These are phyloP conservation scores for Leccinum fibrillosum DNA, from an alignment of 768 basidiomycete species.

Conservation along the genomic window DNA sequence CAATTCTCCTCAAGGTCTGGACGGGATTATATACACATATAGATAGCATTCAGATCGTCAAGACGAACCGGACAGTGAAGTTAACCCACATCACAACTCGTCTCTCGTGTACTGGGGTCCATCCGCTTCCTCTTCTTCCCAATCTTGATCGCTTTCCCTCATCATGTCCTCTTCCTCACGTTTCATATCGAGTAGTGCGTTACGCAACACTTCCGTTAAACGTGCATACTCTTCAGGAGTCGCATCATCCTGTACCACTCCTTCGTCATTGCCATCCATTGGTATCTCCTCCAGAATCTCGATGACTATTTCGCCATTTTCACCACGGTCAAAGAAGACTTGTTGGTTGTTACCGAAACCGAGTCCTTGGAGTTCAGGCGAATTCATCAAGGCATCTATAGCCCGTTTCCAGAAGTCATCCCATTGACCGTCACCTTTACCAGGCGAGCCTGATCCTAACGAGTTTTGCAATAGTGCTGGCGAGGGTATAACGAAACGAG, in stretches of 20 bases:
- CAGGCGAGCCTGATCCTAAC: slow-evolving; percentile 12
- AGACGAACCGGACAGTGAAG: slow-evolving; percentile 13
- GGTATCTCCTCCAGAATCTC: slow-evolving; percentile 46
- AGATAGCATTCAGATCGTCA: slow-evolving; percentile 16
- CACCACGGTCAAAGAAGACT: slow-evolving; percentile 41
- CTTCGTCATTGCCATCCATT: slow-evolving; percentile 29
- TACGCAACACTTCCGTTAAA: slow-evolving; percentile 49
- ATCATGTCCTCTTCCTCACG: slow-evolving; percentile 28
- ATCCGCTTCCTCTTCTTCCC: slow-evolving; percentile 32
- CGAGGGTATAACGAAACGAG: slow-evolving; percentile 43
- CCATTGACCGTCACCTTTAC: slow-evolving; percentile 17
- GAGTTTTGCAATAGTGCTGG: slow-evolving; percentile 17
- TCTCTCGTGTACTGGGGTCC: slow-evolving; percentile 29
- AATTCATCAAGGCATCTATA: slow-evolving; percentile 28
- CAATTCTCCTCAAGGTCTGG: neutral
- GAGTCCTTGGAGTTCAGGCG: slow-evolving; percentile 29
- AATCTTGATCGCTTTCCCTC: slow-evolving; percentile 16
- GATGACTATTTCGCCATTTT: slow-evolving; percentile 41
- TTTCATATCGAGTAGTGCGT: slow-evolving; percentile 50
- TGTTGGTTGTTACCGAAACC: slow-evolving; percentile 28
- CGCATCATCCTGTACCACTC: slow-evolving; percentile 24
- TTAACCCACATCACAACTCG: slow-evolving; percentile 30
- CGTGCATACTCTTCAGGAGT: slow-evolving; percentile 40
- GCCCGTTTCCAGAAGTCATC: slow-evolving; percentile 28
- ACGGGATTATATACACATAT: neutral